phyloP scores from a whole-genome alignment of 345 rosid genomes.

The Melaleuca quinquenervia region DNA sequence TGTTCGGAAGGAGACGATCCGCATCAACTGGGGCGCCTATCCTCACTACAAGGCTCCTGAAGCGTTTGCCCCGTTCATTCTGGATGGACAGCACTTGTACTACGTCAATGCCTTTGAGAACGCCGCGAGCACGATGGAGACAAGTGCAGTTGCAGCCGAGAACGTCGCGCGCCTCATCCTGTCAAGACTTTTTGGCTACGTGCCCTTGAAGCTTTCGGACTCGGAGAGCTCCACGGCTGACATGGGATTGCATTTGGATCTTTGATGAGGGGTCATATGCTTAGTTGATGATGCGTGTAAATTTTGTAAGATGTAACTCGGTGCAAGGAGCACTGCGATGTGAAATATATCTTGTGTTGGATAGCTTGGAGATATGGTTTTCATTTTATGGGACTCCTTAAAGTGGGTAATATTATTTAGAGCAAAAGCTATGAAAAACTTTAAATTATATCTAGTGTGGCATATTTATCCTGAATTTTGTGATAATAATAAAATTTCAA shows the following conservation, averaged over 20 bases:
- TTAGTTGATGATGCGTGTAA: neutral
- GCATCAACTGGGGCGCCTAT: slow-evolving; percentile 92
- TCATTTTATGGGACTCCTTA: neutral
- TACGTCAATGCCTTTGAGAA: slow-evolving; percentile 89
- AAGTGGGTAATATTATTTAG: neutral
- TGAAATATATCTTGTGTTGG: neutral
- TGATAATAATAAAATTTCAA: too few relatives aligned
- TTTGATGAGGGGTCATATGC: slow-evolving; percentile 11
- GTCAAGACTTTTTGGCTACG: slow-evolving; percentile 31
- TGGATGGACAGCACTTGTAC: slow-evolving; percentile 72
- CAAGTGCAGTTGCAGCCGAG: slow-evolving; percentile 87
- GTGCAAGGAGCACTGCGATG: neutral
- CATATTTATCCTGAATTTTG: too few relatives aligned
- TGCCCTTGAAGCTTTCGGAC: slow-evolving; percentile 8
- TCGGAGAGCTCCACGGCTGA: slow-evolving; percentile 12
- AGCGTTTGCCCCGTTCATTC: slow-evolving; percentile 72
- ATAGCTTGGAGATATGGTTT: neutral
- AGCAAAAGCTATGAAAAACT: too few relatives aligned
- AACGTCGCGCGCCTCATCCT: slow-evolving; percentile 76
- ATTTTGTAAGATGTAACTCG: neutral
- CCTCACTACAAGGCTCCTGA: slow-evolving; percentile 82
- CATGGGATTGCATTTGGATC: slow-evolving; percentile 24
- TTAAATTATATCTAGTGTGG: too few relatives aligned
- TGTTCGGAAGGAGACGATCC: slow-evolving; percentile 48
- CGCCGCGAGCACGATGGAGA: slow-evolving; percentile 94